Percentiles rank a stretch among this genome's conserved stretches.
phyloP scores from a whole-genome alignment of 2,329 filamentous ascomycete genomes.

The Emmonsiellopsis sp. region DNA sequence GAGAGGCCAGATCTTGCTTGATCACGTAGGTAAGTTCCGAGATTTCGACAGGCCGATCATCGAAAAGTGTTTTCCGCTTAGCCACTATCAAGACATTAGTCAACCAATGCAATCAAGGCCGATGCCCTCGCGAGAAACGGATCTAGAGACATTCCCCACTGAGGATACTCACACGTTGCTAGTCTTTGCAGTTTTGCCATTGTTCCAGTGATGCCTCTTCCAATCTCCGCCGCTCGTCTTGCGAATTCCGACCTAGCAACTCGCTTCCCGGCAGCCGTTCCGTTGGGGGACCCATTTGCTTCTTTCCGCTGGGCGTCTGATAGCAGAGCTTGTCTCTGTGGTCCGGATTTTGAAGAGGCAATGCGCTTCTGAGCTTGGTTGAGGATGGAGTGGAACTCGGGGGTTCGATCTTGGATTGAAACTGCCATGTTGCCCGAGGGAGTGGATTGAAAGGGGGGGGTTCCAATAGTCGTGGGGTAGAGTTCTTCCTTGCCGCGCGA shows the following conservation, averaged over 20 bases:
- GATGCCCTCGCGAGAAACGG: neutral
- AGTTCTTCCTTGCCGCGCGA: neutral
- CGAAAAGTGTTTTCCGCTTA: constrained; percentile 93
- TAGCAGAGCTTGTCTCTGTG: constrained; percentile 73
- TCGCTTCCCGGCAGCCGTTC: constrained; percentile 31
- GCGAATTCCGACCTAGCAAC: constrained; percentile 79
- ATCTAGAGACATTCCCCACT: neutral
- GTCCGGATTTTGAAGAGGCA: constrained; percentile 64
- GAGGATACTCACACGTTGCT: constrained; percentile 57
- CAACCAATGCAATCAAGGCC: neutral
- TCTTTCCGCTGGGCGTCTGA: constrained; percentile 55
- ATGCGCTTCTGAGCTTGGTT: constrained; percentile 74
- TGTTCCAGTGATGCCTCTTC: constrained; percentile 78
- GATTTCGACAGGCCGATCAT: constrained; percentile 93
- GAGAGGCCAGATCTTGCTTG: constrained; percentile 82
- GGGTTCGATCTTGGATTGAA: constrained; percentile 92
- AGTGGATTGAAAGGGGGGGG: neutral
- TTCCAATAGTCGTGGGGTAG: neutral
- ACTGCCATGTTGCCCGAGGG: constrained; percentile 23
- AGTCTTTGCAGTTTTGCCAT: constrained; percentile 94
- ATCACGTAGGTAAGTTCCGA: constrained; percentile 95
- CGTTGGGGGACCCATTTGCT: constrained; percentile 52
- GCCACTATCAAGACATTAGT: constrained; percentile 50
- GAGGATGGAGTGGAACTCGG: constrained; percentile 89
- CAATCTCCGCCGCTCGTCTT: constrained; percentile 81